These are phyloP conservation scores for Benincasa hispida DNA, from an alignment of 306 rosid species.

Conservation along the genomic window DNA sequence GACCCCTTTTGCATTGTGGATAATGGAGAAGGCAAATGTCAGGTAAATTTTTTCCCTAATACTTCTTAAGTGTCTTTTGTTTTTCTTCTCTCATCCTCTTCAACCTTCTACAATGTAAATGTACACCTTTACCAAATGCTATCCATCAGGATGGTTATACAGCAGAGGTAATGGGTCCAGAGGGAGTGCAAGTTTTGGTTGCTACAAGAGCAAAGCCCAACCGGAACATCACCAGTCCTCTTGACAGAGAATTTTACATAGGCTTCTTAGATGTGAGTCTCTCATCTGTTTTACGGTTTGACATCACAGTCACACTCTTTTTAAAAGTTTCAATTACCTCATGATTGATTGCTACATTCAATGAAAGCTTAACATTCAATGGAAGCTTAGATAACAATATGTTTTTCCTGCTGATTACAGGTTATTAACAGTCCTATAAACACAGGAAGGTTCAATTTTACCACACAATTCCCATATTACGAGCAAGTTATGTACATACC, in stretches of 20 bases:
- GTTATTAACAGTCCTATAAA: slow-evolving; percentile 31
- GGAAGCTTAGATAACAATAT: not conserved
- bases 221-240: slow-evolving; percentile 29
- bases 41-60: slow-evolving; percentile 28
- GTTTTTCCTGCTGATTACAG: slow-evolving; percentile 9
- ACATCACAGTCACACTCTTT: not conserved
- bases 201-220: slow-evolving; percentile 78
- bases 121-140: not conserved
- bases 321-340: not conserved
- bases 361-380: not conserved
- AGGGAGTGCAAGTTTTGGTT: slow-evolving; percentile 60
- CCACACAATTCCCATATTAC: slow-evolving; percentile 68
- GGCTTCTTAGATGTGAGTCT: slow-evolving; percentile 60
- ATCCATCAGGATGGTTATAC: slow-evolving; percentile 83
- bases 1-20: slow-evolving; percentile 69
- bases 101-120: not conserved
- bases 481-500: slow-evolving; percentile 53
- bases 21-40: slow-evolving; percentile 69
- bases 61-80: not conserved
- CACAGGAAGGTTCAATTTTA: slow-evolving; percentile 64
- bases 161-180: slow-evolving; percentile 38
- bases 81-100: not conserved
- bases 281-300: not conserved
- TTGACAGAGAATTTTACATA: slow-evolving; percentile 55
- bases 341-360: not conserved